Base-by-base conservation (phyloP, 495 filamentous ascomycete species). In the Aspergillus steynii region DNA sequence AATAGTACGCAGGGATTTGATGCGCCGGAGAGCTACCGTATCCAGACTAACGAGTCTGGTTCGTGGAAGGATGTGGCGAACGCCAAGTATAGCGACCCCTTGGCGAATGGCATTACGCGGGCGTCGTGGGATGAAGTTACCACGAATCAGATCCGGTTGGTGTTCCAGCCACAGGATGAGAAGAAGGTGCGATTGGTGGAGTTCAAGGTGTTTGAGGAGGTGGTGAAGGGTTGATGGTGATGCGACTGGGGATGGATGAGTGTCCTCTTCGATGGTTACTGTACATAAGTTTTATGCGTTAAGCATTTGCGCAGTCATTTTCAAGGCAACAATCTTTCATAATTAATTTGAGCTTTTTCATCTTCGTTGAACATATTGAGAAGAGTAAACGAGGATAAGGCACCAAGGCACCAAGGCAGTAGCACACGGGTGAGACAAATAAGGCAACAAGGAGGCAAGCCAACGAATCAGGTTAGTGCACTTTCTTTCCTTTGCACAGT, bases 141-240 rank as follows among this genome's bases (percentile, higher is more conserved):
- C 1, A 52, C 55, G 31, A 47, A 55, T 20, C 15, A 29, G 57
- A 29, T 66, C 7, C 20, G 64, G 34, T 27, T 66, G 29, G 49
- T 66, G 2, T 66, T 66, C 50, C 58, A 47, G n/a, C 64, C 64
- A 5, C 28, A 53, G 32, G 50, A 53, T 0, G 58, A 58, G 26
- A 20, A 55, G 46, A 53, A 15, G 53, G 64, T 63, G 45, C 29
- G 64, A 29, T 51, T 66, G 50, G 64, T 66, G 46, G 64, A 66
- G 53, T 63, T 62, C 9, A 66, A 66, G 64, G 58, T 66, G 0
- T 66, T 66, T 47, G 51, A 45, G 25, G 12, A 58, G 0, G 52
- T 58, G 3, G 31, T 59, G 28, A 47, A 15, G 37, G 32, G 5
- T 29, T 32, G 20, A 20, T 20, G 20, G 20, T 20, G 20, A 20